Conservation (phyloP, 306 rosid species). For the Senna tora region DNA sequence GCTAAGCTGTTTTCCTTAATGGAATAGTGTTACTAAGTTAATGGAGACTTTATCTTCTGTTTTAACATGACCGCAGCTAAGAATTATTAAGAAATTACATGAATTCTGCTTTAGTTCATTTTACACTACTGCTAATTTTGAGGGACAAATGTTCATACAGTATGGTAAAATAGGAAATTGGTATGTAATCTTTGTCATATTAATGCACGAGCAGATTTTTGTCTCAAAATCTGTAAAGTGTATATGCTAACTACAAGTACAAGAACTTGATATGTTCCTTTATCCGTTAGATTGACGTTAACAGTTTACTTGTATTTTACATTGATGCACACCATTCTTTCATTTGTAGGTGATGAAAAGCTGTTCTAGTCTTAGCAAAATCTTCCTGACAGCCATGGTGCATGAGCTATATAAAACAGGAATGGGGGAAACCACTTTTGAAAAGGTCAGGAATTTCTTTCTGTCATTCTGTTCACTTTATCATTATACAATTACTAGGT, state of each 20-base stretch:
- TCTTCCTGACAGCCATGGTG: conserved; percentile 89
- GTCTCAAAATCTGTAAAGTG: conserved; percentile 21
- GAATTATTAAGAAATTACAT: conserved; percentile 10
- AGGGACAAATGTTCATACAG: conserved; percentile 27
- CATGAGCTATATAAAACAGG: conserved; percentile 90
- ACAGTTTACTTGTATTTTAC: conserved; percentile 24
- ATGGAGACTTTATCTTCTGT: conserved; percentile 15
- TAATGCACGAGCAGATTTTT: conserved; percentile 1
- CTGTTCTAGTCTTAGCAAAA: conserved; percentile 71
- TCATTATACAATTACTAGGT: conserved; percentile 1
- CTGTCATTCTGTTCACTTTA: conserved; percentile 6
- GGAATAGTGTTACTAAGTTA: conserved; percentile 19
- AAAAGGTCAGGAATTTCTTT: conserved; percentile 65
- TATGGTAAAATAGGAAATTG: conserved; percentile 17
- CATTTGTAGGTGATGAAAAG: conserved; percentile 81
- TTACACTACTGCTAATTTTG: conserved; percentile 28
- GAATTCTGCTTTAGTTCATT: conserved; percentile 22
- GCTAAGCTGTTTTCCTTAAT: background rate
- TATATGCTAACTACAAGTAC: conserved; percentile 7
- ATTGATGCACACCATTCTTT: conserved; percentile 18
- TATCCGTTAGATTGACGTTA: conserved; percentile 22
- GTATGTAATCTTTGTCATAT: conserved; percentile 10
- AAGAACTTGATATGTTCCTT: conserved; percentile 24
- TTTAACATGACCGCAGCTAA: conserved; percentile 13
- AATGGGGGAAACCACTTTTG: conserved; percentile 94